A percentile compares a stretch with the other conserved stretches of the same genome.
Evolutionary conservation across 306 rosid species (phyloP).

Genomic region (Dryas octopetala): DNA sequence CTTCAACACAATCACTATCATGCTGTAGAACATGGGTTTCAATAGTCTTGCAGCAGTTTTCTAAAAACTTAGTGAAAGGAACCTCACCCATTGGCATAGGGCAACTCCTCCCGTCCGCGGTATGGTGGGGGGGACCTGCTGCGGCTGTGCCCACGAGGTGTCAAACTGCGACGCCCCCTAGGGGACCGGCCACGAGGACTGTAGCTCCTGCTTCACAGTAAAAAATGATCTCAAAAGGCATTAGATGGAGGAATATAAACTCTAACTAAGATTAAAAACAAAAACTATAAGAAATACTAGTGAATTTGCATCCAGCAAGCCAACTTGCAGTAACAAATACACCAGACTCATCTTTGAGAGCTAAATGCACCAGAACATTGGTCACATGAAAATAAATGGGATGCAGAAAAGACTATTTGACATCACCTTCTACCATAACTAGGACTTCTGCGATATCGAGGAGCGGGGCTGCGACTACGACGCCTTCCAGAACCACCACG

Average conservation of each 20-base stretch:
- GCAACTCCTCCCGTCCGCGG: slow-evolving; percentile 83
- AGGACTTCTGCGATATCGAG: slow-evolving; percentile 91
- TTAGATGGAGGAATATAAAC: not conserved
- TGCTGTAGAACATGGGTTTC: not conserved
- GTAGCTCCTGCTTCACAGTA: slow-evolving; percentile 61
- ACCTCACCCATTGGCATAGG: slow-evolving; percentile 87
- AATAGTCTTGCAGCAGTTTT: not conserved
- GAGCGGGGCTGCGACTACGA: slow-evolving; percentile 83
- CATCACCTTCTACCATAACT: slow-evolving; percentile 93
- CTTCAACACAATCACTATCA: not conserved
- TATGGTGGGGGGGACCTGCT: slow-evolving; percentile 95
- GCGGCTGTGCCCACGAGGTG: slow-evolving; percentile 89
- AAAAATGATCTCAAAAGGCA: slow-evolving; percentile 21
- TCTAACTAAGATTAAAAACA: not conserved
- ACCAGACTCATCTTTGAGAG: not conserved
- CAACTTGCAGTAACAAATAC: not conserved
- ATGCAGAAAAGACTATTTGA: not conserved
- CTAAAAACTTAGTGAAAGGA: not conserved
- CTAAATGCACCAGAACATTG: not conserved
- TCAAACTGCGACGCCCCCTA: slow-evolving; percentile 72
- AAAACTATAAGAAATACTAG: not conserved
- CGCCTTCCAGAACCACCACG: slow-evolving; percentile 97
- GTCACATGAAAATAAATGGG: not conserved
- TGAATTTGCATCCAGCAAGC: not conserved
- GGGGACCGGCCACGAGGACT: slow-evolving; percentile 96